Evolutionary conservation across 805 yeast genomes (phyloP).

Genomic region (Candida hungchunana): DNA sequence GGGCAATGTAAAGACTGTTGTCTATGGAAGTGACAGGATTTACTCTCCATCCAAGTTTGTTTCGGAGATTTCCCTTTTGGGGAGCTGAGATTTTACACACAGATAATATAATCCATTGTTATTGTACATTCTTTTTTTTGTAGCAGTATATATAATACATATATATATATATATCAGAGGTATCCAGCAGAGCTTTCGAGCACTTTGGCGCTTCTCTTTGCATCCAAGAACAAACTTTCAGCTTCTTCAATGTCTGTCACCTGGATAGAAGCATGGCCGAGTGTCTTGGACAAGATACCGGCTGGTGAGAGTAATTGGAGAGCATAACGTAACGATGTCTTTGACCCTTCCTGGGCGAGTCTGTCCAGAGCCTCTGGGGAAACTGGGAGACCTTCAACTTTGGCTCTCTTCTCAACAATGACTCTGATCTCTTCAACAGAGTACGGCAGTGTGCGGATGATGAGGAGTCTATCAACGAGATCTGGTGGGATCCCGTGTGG

Average conservation of each 20-base stretch:
- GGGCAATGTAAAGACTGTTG: constrained; percentile 49
- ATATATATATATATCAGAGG: constrained; percentile 21
- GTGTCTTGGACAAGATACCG: constrained; percentile 71
- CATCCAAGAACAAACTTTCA: constrained; percentile 77
- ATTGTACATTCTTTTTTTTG: background rate
- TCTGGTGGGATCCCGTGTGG: constrained; percentile 99
- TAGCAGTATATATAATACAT: background rate
- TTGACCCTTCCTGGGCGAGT: constrained; percentile 69
- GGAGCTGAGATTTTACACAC: constrained; percentile 18
- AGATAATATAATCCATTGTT: background rate
- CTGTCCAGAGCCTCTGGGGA: constrained; percentile 65
- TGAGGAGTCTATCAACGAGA: constrained; percentile 83
- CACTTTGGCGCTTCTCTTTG: constrained; percentile 71
- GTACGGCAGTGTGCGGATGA: constrained; percentile 91
- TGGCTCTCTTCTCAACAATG: constrained; percentile 79
- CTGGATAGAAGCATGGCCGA: constrained; percentile 64
- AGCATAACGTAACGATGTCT: constrained; percentile 85
- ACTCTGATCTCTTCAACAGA: constrained; percentile 72
- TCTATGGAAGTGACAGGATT: constrained; percentile 84
- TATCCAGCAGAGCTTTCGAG: constrained; percentile 37
- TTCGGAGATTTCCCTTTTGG: constrained; percentile 57
- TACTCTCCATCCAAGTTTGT: constrained; percentile 67
- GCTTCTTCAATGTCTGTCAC: constrained; percentile 80
- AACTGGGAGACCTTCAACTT: constrained; percentile 68
- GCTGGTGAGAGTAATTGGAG: constrained; percentile 89